Evolutionary conservation across 208 protist genomes (phyloP).

Genomic region (Blechomonas ayalai): DNA sequence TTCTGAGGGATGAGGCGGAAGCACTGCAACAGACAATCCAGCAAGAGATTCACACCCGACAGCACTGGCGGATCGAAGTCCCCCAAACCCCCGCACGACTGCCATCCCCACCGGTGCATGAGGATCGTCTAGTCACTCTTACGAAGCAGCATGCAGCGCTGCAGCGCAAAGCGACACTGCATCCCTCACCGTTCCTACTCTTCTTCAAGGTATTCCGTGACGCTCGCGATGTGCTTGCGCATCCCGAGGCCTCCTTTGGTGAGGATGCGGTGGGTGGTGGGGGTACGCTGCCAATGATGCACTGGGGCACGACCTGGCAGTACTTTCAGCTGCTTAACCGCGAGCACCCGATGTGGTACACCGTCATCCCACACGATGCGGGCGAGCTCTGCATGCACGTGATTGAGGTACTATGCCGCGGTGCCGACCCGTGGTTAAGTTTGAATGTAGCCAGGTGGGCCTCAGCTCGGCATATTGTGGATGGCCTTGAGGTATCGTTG

Average conservation of each 20-base stretch:
- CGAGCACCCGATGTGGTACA: conserved; percentile 55
- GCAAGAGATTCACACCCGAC: conserved; percentile 9
- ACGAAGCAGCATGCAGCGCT: neutral
- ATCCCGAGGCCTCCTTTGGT: too few species aligned
- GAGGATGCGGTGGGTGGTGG: neutral
- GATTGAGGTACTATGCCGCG: conserved; percentile 60
- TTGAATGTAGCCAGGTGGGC: conserved; percentile 65
- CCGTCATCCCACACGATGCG: conserved; percentile 42
- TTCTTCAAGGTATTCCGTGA: conserved; percentile 76
- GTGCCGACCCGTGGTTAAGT: conserved; percentile 71
- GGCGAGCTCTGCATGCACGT: conserved; percentile 52
- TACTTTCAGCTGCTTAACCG: conserved; percentile 73
- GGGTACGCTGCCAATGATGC: conserved; percentile 58
- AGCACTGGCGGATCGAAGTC: conserved; percentile 2
- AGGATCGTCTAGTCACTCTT: neutral
- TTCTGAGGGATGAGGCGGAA: conserved; percentile 26
- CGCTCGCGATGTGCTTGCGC: conserved; percentile 44
- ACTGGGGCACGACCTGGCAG: conserved; percentile 77
- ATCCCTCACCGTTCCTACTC: conserved; percentile 63
- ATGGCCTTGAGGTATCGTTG: conserved; percentile 76
- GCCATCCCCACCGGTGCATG: neutral
- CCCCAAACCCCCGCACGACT: neutral
- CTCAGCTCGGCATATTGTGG: conserved; percentile 53
- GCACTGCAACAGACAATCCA: conserved; percentile 11
- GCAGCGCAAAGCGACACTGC: conserved; percentile 16